Base-by-base conservation (phyloP, 2,329 filamentous ascomycete species). In the Paecilomyces fulvus region DNA sequence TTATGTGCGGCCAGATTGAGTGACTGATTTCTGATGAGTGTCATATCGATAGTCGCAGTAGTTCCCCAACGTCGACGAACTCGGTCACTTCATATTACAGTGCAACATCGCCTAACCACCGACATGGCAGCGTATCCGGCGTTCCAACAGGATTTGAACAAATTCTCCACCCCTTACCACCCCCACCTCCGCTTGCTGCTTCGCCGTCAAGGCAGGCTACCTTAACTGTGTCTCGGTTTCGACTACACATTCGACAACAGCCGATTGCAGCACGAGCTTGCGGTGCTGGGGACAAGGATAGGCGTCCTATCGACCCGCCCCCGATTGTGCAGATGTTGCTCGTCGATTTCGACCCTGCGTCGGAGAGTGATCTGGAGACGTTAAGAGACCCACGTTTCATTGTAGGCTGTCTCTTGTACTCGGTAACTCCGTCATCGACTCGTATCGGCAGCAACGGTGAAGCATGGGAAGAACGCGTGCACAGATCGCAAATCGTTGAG, bases 251-350 rank as follows among this genome's bases (percentile, higher is more conserved):
- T 28, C 71, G 76, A 49, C 76, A 79, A 60, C 75, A 79, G 49
- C 76, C 76, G 30, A 63, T 73, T 25, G 75, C 73, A 20, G 75
- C 75, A 48, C 71, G 76, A 56, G 75, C 76, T 30, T 77, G 74
- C 61, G 75, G 75, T 14, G 73, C 75, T 31, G 75, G 75, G 33
- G 75, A 78, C 54, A 69, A 75, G 58, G 76, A 77, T 55, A 70
- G 76, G 53, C 74, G 75, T 50, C 69, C 75, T 3, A 70, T 79
- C 30, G 76, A 79, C 58, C 77, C 77, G 14, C 74, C 76, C 20
- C 75, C 76, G 17, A 76, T 79, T 48, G 61, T 79, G 20, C 77
- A 78, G 58, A 66, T 79, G 54, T 69, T 77, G 31, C 64, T 79
- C 14, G 67, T 66, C 30, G 73, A 78, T 56, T 79, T 77, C 55